Percentiles rank a stretch among this genome's conserved stretches.
Conservation (phyloP, 805 yeast species). For the Cyberlindnera maritima region DNA sequence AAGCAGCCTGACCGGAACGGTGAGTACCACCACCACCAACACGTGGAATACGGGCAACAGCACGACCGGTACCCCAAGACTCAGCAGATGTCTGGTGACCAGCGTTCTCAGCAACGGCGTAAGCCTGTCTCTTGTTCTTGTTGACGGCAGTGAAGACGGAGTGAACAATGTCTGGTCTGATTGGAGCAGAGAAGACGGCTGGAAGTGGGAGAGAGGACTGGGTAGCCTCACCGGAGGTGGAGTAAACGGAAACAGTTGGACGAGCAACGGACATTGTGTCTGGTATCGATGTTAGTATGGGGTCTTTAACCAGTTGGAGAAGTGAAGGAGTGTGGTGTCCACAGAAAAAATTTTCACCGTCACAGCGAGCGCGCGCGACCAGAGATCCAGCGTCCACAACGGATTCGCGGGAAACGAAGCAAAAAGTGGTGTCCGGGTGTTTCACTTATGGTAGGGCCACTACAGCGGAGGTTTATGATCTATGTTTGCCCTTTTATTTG, state of each 20-base stretch:
- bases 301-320: background rate
- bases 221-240: conserved; percentile 84
- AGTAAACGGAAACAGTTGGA: conserved; percentile 96
- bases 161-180: conserved; percentile 99
- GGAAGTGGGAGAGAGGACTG: conserved; percentile 87
- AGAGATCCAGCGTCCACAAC: too few species aligned
- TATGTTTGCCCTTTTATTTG: background rate
- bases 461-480: too few species aligned
- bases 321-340: background rate
- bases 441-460: conserved; percentile 1
- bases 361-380: background rate
- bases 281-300: conserved; percentile 16
- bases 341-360: conserved; percentile 12
- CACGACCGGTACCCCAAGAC: conserved; percentile 99
- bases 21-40: conserved; percentile 99
- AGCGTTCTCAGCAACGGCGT: conserved; percentile 98
- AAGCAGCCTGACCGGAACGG: conserved; percentile 99
- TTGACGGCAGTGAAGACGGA: conserved; percentile 96
- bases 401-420: too few species aligned
- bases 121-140: conserved; percentile 99
- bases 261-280: conserved; percentile 42
- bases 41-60: conserved; percentile 99
- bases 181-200: conserved; percentile 99
- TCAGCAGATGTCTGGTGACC: conserved; percentile 99
- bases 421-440: conserved; percentile 9